Evolutionary conservation across 202 grass and related monocot species (phyloP).

Genomic region (Dendrocalamus latiflorus): DNA sequence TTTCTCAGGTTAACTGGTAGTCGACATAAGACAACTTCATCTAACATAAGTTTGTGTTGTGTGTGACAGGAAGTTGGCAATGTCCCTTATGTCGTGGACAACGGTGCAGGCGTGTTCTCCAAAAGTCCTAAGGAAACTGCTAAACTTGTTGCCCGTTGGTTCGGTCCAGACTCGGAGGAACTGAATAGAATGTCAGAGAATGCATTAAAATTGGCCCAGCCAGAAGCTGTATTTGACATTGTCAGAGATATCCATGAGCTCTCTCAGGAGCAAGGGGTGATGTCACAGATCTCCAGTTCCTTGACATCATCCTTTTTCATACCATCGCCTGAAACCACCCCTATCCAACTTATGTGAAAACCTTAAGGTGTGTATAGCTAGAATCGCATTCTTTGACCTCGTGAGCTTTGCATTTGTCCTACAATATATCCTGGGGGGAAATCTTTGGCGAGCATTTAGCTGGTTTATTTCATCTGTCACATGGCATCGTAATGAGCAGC

Average conservation of each 20-base stretch:
- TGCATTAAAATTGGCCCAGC: slow-evolving; percentile 75
- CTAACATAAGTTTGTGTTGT: slow-evolving; percentile 15
- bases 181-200: slow-evolving; percentile 79
- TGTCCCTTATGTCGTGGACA: slow-evolving; percentile 87
- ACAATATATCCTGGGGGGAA: neutral
- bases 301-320: slow-evolving; percentile 71
- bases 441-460: neutral
- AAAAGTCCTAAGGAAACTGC: slow-evolving; percentile 80
- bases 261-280: slow-evolving; percentile 53
- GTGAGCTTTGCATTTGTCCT: slow-evolving; percentile 1
- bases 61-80: slow-evolving; percentile 81
- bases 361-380: slow-evolving; percentile 46
- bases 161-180: slow-evolving; percentile 57
- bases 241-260: slow-evolving; percentile 74
- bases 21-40: neutral
- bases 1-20: neutral
- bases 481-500: neutral
- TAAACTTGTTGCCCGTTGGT: slow-evolving; percentile 66
- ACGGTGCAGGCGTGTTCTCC: slow-evolving; percentile 81
- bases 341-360: slow-evolving; percentile 39
- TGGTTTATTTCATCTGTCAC: neutral
- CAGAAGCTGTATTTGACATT: slow-evolving; percentile 84
- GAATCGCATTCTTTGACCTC: slow-evolving; percentile 25
- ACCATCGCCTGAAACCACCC: slow-evolving; percentile 34
- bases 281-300: slow-evolving; percentile 61